Evolutionary conservation across 2,329 filamentous ascomycete species (phyloP).

Genomic region (Oidium heveae): DNA sequence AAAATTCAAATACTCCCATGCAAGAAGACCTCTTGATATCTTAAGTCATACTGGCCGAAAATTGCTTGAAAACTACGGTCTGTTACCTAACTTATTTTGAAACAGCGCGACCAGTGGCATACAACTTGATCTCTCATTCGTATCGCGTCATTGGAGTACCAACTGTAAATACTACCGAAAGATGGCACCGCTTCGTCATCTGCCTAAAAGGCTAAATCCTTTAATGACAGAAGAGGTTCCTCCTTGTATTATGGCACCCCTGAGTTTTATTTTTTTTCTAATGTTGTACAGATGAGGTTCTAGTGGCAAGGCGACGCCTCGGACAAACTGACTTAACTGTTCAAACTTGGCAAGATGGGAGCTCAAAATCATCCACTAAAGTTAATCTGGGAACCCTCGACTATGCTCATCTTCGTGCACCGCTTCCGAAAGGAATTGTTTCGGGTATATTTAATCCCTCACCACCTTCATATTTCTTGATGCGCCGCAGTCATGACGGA

Average conservation of each 20-base stretch:
- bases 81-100: too few relatives aligned
- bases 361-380: slow-evolving; percentile 44
- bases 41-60: too few relatives aligned
- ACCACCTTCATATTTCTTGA: slow-evolving; percentile 87
- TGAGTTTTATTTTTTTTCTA: slow-evolving; percentile 4
- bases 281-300: slow-evolving; percentile 9
- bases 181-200: slow-evolving; percentile 10
- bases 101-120: too few relatives aligned
- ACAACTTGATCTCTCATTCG: too few relatives aligned
- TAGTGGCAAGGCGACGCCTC: slow-evolving; percentile 56
- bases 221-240: slow-evolving; percentile 39
- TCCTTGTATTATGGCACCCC: slow-evolving; percentile 25
- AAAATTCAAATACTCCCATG: too few relatives aligned
- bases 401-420: slow-evolving; percentile 84
- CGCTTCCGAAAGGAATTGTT: slow-evolving; percentile 69
- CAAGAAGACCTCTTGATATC: too few relatives aligned
- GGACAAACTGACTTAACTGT: slow-evolving; percentile 79
- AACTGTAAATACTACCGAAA: neutral
- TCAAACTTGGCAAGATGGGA: slow-evolving; percentile 50
- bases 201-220: slow-evolving; percentile 39
- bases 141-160: too few relatives aligned
- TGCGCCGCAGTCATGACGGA: slow-evolving; percentile 70
- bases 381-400: slow-evolving; percentile 66
- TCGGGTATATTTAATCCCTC: slow-evolving; percentile 75
- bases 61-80: too few relatives aligned